phyloP scores from a whole-genome alignment of 371 early-diverging fungal genomes.

The Rhizopus arrhizus region DNA sequence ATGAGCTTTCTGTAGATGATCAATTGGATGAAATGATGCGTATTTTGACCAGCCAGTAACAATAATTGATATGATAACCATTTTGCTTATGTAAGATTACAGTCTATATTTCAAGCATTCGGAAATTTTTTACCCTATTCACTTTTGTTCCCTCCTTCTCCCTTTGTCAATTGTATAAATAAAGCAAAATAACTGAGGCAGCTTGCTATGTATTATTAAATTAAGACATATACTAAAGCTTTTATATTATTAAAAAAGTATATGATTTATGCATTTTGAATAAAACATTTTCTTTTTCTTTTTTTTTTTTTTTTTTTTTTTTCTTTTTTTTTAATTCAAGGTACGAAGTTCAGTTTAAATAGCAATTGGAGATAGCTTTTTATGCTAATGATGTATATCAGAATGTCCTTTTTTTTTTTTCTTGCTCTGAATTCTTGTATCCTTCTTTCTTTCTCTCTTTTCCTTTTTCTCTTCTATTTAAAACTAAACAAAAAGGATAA shows the following conservation, averaged over 20 bases:
- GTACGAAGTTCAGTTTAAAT: constrained; percentile 5
- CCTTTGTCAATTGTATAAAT: background rate
- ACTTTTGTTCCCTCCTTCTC: background rate
- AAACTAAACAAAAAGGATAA: background rate
- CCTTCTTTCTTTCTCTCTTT: constrained; percentile 3
- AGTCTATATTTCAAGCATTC: background rate
- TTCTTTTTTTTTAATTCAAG: background rate
- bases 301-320: too few species aligned
- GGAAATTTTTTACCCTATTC: background rate
- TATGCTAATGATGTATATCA: background rate
- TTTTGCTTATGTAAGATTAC: background rate
- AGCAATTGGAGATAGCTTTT: background rate
- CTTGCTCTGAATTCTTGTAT: background rate
- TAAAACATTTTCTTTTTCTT: background rate
- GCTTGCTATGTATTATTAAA: too few species aligned
- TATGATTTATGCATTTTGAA: too few species aligned
- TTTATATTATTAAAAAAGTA: too few species aligned
- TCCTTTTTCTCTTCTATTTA: background rate
- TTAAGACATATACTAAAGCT: too few species aligned
- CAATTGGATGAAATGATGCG: constrained; percentile 46
- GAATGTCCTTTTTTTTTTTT: background rate
- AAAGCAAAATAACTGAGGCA: background rate
- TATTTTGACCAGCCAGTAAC: constrained; percentile 19
- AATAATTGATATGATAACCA: background rate
- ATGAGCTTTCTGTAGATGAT: constrained; percentile 38